These are phyloP conservation scores for Mortierella sp. DNA, from an alignment of 371 early-diverging fungal species.

Conservation along the genomic window DNA sequence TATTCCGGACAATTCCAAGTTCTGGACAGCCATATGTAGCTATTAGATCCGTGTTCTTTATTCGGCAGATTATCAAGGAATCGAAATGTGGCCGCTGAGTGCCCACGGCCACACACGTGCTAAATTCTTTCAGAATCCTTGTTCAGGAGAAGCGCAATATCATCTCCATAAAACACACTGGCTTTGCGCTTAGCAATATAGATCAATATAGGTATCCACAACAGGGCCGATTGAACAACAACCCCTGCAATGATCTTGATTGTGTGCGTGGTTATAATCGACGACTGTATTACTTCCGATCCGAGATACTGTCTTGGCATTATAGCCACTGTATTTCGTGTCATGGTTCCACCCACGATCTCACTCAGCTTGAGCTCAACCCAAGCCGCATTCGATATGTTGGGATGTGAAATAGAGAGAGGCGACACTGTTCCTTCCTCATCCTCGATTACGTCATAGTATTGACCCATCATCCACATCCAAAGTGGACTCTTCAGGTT, in stretches of 20 bases:
- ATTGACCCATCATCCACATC: conserved; percentile 5
- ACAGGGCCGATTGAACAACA: background rate
- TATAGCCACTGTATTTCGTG: background rate
- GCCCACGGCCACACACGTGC: no score
- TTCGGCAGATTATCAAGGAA: no score
- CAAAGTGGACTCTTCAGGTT: conserved; percentile 5
- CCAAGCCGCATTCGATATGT: background rate
- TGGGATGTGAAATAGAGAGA: background rate
- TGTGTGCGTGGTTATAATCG: background rate
- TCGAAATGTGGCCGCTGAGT: no score
- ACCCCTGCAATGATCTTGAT: background rate
- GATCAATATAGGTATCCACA: background rate
- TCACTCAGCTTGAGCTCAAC: background rate
- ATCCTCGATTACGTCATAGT: background rate
- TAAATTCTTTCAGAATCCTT: no score
- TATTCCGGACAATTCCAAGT: no score
- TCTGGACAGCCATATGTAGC: no score
- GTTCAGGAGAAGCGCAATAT: background rate
- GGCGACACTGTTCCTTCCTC: no score
- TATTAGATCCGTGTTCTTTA: no score
- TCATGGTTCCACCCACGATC: background rate
- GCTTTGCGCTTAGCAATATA: background rate
- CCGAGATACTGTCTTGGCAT: background rate
- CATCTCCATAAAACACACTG: background rate
- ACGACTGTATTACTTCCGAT: background rate